These are phyloP conservation scores for Crucihimalaya himalaica DNA, from an alignment of 345 rosid species.

Conservation along the genomic window DNA sequence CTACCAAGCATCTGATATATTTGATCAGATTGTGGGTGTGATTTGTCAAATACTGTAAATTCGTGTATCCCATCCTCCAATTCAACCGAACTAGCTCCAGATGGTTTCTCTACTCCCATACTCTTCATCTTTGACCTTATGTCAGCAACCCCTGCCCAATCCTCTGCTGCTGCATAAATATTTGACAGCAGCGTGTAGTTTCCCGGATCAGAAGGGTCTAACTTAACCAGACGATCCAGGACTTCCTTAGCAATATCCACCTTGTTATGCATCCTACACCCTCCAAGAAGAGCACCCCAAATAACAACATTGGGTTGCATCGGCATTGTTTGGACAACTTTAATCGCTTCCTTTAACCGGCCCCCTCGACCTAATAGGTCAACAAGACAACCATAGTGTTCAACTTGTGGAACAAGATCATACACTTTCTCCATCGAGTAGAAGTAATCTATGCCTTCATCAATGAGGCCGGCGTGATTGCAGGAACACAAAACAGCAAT, in stretches of 20 bases:
- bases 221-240: slow-evolving; percentile 45
- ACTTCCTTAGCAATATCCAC: slow-evolving; percentile 59
- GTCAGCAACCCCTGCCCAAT: slow-evolving; percentile 70
- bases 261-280: slow-evolving; percentile 67
- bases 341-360: slow-evolving; percentile 66
- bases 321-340: slow-evolving; percentile 70
- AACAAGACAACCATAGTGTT: slow-evolving; percentile 89
- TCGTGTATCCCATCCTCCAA: slow-evolving; percentile 63
- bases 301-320: slow-evolving; percentile 77
- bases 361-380: slow-evolving; percentile 86
- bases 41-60: slow-evolving; percentile 62
- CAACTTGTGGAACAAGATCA: slow-evolving; percentile 65
- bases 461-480: slow-evolving; percentile 73
- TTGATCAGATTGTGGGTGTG: slow-evolving; percentile 59
- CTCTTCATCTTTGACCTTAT: slow-evolving; percentile 67
- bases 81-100: slow-evolving; percentile 74
- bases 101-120: slow-evolving; percentile 54
- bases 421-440: slow-evolving; percentile 64
- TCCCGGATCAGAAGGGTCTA: slow-evolving; percentile 58
- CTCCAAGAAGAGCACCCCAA: slow-evolving; percentile 82
- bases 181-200: slow-evolving; percentile 66
- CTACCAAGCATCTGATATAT: slow-evolving; percentile 61
- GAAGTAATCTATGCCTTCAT: slow-evolving; percentile 69
- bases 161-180: slow-evolving; percentile 63
- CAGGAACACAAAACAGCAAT: slow-evolving; percentile 81